These are phyloP conservation scores for Camelina laxa DNA, from an alignment of 345 rosid species.

Conservation along the genomic window DNA sequence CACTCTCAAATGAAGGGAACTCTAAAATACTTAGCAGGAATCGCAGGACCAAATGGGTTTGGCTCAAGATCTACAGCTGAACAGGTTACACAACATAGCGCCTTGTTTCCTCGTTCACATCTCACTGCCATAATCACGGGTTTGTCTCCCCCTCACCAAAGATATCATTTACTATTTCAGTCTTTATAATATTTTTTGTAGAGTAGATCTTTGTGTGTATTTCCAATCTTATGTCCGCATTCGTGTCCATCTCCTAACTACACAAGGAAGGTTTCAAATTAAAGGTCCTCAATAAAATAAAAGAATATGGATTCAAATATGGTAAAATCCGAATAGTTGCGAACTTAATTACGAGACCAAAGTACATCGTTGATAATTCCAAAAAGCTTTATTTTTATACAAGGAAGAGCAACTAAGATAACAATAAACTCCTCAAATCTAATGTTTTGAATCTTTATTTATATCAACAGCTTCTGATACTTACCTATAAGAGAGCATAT, in stretches of 20 bases:
- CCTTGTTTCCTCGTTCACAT: conserved; percentile 33
- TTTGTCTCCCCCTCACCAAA: conserved; percentile 27
- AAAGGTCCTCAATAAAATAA: not conserved
- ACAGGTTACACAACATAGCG: conserved; percentile 59
- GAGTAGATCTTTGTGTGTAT: not conserved
- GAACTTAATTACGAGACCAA: not conserved
- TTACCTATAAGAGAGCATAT: not conserved
- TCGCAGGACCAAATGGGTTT: conserved; percentile 95
- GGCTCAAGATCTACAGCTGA: conserved; percentile 95
- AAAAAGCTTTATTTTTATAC: not conserved
- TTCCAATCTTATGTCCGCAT: not conserved
- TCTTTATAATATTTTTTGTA: not conserved
- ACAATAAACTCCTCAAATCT: conserved; percentile 1
- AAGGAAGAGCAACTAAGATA: not conserved
- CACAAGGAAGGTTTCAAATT: not conserved
- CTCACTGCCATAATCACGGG: conserved; percentile 49
- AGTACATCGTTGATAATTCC: not conserved
- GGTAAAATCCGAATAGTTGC: not conserved
- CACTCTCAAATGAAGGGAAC: conserved; percentile 69
- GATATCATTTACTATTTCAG: not conserved
- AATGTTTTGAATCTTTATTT: not conserved
- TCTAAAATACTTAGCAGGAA: conserved; percentile 77
- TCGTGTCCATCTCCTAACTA: not conserved
- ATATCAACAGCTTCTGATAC: not conserved
- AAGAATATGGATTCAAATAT: not conserved